These are phyloP conservation scores for Tephrocybe sp. DNA, from an alignment of 768 basidiomycete genomes.

Conservation along the genomic window DNA sequence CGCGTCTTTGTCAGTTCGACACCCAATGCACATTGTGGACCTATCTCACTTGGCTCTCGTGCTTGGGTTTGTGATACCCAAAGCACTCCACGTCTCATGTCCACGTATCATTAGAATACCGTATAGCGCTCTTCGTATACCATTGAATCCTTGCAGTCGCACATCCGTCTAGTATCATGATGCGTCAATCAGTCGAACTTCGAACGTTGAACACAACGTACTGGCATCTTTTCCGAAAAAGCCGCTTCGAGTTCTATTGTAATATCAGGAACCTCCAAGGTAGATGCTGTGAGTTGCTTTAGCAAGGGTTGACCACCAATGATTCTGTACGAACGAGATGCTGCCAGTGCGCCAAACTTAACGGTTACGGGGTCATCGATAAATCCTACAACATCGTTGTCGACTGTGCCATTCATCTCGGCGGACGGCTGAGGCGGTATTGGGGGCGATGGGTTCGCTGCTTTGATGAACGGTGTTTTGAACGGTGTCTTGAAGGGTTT, in stretches of 20 bases:
- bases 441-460: neutral
- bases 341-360: no score
- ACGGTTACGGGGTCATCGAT: no score
- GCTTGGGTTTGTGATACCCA: constrained; percentile 4
- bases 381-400: no score
- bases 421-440: neutral
- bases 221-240: constrained; percentile 42
- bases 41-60: constrained; percentile 13
- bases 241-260: constrained; percentile 35
- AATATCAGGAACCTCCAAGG: constrained; percentile 24
- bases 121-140: constrained; percentile 39
- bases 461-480: constrained; percentile 3
- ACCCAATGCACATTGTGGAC: neutral
- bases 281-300: constrained; percentile 1
- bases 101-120: constrained; percentile 30
- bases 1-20: neutral
- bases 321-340: neutral
- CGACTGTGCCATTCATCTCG: no score
- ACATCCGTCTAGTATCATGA: constrained; percentile 25
- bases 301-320: neutral
- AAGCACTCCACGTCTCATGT: constrained; percentile 24
- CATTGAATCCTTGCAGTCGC: constrained; percentile 35
- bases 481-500: constrained; percentile 54
- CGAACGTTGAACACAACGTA: no score
- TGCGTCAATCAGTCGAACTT: no score